Percentiles rank a stretch among this genome's conserved stretches.
Evolutionary conservation across 2,329 filamentous ascomycete species (phyloP).

Genomic region (Cladosporium velox): DNA sequence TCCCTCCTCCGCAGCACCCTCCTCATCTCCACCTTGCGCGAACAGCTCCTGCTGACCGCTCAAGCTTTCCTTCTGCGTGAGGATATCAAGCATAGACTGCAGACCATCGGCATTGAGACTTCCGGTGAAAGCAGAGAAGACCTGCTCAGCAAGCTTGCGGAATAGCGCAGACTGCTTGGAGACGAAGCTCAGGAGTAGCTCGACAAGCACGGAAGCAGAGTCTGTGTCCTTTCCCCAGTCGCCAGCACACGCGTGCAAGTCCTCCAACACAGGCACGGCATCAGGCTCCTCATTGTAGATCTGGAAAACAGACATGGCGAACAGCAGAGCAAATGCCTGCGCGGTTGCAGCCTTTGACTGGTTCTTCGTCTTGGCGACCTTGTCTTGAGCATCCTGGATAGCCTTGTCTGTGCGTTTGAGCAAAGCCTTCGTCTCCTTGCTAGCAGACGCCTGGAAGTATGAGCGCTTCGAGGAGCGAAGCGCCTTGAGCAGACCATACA

Average conservation of each 20-base stretch:
- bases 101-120: conserved; percentile 74
- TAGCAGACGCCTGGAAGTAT: conserved; percentile 20
- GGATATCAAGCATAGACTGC: conserved; percentile 65
- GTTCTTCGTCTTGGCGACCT: conserved; percentile 20
- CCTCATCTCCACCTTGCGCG: conserved; percentile 51
- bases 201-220: conserved; percentile 71
- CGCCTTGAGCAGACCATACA: conserved; percentile 27
- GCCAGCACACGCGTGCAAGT: conserved; percentile 76
- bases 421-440: conserved; percentile 23
- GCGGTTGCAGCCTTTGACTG: conserved; percentile 12
- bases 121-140: conserved; percentile 79
- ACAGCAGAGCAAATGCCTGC: conserved; percentile 75
- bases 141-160: conserved; percentile 81
- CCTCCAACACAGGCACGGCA: conserved; percentile 76
- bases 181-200: conserved; percentile 86
- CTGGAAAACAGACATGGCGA: conserved; percentile 82
- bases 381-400: conserved; percentile 26
- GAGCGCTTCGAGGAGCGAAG: conserved; percentile 16
- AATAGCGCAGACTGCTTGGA: conserved; percentile 82
- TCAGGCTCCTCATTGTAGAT: conserved; percentile 89
- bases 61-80: conserved; percentile 76
- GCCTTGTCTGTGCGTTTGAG: conserved; percentile 28
- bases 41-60: conserved; percentile 87
- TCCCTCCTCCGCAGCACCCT: conserved; percentile 21
- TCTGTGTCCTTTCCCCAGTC: conserved; percentile 50